Evolutionary conservation across 371 early-diverging fungal species (phyloP), one percentile per base, ranked within the genome.

Genomic region (Sporodiniella umbellata): DNA sequence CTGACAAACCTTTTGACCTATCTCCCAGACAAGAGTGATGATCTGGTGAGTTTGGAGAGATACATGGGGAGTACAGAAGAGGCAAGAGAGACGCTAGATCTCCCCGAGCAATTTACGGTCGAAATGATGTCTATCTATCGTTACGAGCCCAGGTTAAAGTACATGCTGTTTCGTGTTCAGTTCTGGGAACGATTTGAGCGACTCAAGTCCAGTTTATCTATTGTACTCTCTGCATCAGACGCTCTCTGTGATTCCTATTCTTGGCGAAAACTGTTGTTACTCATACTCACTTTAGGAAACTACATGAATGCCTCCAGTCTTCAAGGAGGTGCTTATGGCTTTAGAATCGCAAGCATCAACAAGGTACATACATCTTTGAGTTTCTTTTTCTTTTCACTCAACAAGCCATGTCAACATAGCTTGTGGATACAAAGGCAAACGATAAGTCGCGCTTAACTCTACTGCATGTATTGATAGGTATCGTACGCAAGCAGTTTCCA

Each of bases 311-410:
- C 67, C 1, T 57, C 69, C 10, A 71, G 67, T 43, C 54, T 72
- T 37, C 74, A 75, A 51, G 82, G 83, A 10, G 75, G 75, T 38
- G 82, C 82, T 0, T 81, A 60, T 60, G 82, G 82, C 43, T 65
- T 81, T 48, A 46, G 63, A 18, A 60, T 81, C 8, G 53, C 70
- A 3, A 72, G 73, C 48, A 54, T 81, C 33, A 64, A 56, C 22
- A 81, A 73, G 60, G 78, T 76, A 68, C 25, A n/a, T 11, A 35
- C 11, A 8, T 35, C 5, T 35, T n/a, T 35, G 11, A 35, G 17
- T 31, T 10, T 25, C 15, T 19, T 14, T 19, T 40, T 18, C 19
- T 0, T 5, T 14, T n/a, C n/a, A n/a, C n/a, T n/a, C n/a, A n/a
- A n/a, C n/a, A n/a, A n/a, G n/a, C n/a, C n/a, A n/a, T n/a, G n/a